Evolutionary conservation across 768 basidiomycete species (phyloP).

Genomic region (Suillus clintonianus): DNA sequence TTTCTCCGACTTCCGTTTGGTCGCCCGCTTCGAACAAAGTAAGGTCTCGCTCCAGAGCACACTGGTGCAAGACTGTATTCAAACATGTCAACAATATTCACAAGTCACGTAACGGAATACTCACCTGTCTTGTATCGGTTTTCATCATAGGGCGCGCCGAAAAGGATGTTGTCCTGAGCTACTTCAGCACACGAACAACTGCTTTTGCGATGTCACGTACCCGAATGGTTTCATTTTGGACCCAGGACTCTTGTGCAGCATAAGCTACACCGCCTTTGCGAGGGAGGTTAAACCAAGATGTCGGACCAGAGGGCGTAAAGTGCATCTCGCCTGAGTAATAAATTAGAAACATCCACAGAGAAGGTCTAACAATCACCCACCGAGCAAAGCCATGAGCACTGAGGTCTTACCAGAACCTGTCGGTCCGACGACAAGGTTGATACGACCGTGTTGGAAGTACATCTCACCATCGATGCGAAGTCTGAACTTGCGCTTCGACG

Average conservation of each 20-base stretch:
- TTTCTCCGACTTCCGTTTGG: conserved; percentile 71
- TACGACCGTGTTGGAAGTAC: conserved; percentile 49
- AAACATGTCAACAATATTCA: neutral
- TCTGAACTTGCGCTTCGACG: conserved; percentile 43
- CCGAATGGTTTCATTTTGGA: conserved; percentile 76
- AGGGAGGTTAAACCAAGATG: conserved; percentile 72
- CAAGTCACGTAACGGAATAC: neutral
- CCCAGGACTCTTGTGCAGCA: conserved; percentile 85
- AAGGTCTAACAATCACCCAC: conserved; percentile 15
- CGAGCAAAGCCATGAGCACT: conserved; percentile 62
- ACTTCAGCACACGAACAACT: neutral
- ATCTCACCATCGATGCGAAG: conserved; percentile 56
- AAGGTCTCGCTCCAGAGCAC: conserved; percentile 46
- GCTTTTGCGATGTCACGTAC: conserved; percentile 27
- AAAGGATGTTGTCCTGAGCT: conserved; percentile 48
- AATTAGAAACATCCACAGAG: conserved; percentile 1
- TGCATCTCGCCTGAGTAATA: conserved; percentile 55
- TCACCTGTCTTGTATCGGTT: conserved; percentile 42
- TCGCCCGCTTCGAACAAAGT: conserved; percentile 59
- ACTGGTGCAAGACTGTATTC: conserved; percentile 36
- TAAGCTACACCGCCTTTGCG: conserved; percentile 71
- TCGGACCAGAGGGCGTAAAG: conserved; percentile 48
- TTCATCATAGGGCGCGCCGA: conserved; percentile 41
- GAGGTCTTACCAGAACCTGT: conserved; percentile 67
- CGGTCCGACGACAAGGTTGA: conserved; percentile 63